Base-by-base conservation (phyloP, 2,329 filamentous ascomycete species). In the Colletotrichum plurivorum region DNA sequence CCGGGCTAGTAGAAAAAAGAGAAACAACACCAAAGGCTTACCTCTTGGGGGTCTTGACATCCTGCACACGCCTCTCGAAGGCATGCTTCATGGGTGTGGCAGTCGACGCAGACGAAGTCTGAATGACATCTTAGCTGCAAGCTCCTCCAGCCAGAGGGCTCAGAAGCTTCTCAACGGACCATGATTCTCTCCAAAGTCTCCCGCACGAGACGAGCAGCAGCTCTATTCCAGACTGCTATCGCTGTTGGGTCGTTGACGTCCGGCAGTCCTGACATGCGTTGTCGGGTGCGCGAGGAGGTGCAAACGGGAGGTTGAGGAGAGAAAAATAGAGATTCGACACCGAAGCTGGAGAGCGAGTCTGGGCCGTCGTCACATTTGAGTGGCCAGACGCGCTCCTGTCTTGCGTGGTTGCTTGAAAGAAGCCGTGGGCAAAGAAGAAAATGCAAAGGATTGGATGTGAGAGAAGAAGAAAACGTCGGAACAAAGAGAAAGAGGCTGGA, bases 1-100 rank as follows among this genome's bases (percentile, higher is more conserved):
- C 43, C 25, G 27, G 55, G 27, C 67, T 69, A 67, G 51, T 63
- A 53, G 15, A 60, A 64, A 20, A 18, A 39, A 68, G 55, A 55
- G 51, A 61, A 64, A 36, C 31, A 36, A 8, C 31, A 25, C 22
- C 22, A 25, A 36, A 43, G 51, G 88, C 92, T 83, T 91, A 97
- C 96, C 91, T 94, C 83, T 98, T 99, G 41, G 93, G 93, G 56
- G 94, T 90, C 78, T 94, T 95, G 75, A 95, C 90, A 74, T 95
- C 92, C 74, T 95, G 92, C 67, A 97, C 90, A 78, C 93, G 93
- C 78, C 88, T 87, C 76, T 96, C 92, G 81, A 98, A 98, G 72
- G 88, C 84, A 81, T 93, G 89, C 80, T 89, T 91, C 76, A 87
- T 83, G 71, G 92, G 90, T 76, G 91, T 93, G 62, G 92, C 85